Evolutionary conservation across 2,329 filamentous ascomycete species (phyloP), one percentile per base, ranked within the genome.

Genomic region (Arthrobotrys conoides): DNA sequence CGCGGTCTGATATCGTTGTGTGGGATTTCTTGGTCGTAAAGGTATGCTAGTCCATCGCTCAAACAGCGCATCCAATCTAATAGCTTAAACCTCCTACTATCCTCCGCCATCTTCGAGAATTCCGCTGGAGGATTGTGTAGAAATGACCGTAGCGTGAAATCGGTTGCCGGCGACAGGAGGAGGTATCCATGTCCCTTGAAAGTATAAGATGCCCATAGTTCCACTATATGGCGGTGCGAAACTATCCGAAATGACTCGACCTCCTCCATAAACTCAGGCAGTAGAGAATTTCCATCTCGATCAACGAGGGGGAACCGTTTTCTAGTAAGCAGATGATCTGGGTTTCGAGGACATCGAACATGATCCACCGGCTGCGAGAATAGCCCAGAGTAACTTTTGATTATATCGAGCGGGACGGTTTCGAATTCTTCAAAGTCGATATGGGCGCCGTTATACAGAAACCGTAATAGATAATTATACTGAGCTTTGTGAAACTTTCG

Each of bases 51-150:
- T 0, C 91, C 90, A 83, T 93, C 90, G 48, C 88, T 87, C 3
- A 94, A 86, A 83, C 92, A 94, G 82, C 92, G 89, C 82, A 93
- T 88, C 92, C 92, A 94, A 83, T 92, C 90, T 82, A 93, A 86
- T 4, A 93, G 83, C 16, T 91, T 85, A 55, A 86, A 85, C 38
- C 90, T 87, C 27, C 91, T 87, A 48, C 88, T 87, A 64, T 86
- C 85, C 82, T 92, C 91, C 2, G 88, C 82, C 10, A 93, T 83
- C 66, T 87, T 88, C 81, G 91, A 90, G 83, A 91, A 87, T 22
- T 88, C 87, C 22, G 87, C 85, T 1, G 91, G 90, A 4, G 88
- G 88, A 65, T 88, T 89, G 16, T 89, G 87, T 76, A 93, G 87
- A 83, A 93, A 91, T 0, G 89, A 88, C 81, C 89, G 90, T 44